Evolutionary conservation across 225 moss, liverwort and hornwort species (phyloP), one percentile per base, ranked within the genome.

Genomic region (Anthoceros angustus): DNA sequence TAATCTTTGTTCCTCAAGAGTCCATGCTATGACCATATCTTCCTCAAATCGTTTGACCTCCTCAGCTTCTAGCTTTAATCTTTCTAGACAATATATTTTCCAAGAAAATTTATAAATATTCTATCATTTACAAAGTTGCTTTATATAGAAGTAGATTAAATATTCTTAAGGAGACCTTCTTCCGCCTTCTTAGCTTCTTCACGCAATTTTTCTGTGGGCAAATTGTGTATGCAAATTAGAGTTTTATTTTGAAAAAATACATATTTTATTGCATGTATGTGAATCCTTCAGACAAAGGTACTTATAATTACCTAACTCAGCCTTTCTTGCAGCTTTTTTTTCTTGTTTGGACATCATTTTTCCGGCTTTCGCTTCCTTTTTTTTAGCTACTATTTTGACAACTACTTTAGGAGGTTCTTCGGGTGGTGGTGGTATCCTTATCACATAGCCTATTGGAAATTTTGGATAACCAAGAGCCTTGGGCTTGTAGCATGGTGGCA

Each of bases 261-360:
- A 16, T 46, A 2, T 46, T 11, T 16, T 2, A 46, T 46, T 46
- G 16, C 45, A 46, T 46, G 45, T 46, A 6, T 11, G 5, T 46
- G 45, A 16, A 32, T 32, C 4, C 32, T 32, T 32, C 12, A 46
- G 5, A 46, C 45, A 11, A 46, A 11, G 6, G 45, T 6, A 46
- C 2, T 20, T 3, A 55, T 32, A 32, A 18, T 20, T 23, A 55
- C 55, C 55, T 20, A 55, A 55, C 23, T 55, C 55, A 2, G 55
- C 55, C 23, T 55, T 55, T 15, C 55, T 55, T 15, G 55, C 55
- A 15, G 55, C 55, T 55, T 55, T 55, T 20, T 55, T 55, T 20
- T 55, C 55, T 55, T 55, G 55, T 23, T 55, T 55, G 55, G 55
- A 55, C 55, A 55, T 55, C 7, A 7, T 15, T 55, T 55, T 55